Conservation (phyloP, 129 eudicot species). For the Flaveria sonorensis region DNA sequence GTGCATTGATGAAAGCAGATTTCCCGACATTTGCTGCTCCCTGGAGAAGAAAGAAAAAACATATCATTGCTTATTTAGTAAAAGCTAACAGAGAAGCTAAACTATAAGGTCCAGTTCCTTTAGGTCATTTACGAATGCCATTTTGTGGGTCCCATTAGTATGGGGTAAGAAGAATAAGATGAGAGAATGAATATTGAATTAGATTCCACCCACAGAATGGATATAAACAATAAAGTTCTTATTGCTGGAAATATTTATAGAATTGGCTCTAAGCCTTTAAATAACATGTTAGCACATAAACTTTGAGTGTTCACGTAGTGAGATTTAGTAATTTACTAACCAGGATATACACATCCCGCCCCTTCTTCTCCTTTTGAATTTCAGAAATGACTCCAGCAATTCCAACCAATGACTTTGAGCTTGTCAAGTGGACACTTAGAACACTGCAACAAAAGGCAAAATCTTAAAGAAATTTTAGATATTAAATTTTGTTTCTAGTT, state of each 20-base stretch:
- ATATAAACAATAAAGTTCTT: constrained; percentile 13
- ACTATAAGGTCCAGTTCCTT: not conserved
- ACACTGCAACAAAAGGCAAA: constrained; percentile 56
- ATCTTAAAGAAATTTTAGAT: not conserved
- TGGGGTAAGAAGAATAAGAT: not conserved
- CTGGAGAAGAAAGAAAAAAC: constrained; percentile 47
- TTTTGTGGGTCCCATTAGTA: not conserved
- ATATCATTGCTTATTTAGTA: not conserved
- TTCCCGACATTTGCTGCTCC: constrained; percentile 99
- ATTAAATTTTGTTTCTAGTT: not conserved
- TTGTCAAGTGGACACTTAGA: constrained; percentile 82
- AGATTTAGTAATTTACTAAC: constrained; percentile 46
- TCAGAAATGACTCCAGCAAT: constrained; percentile 84
- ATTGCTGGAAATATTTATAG: constrained; percentile 1
- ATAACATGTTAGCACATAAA: not conserved
- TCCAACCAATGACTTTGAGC: constrained; percentile 98
- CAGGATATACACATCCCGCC: constrained; percentile 91
- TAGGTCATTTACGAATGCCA: not conserved
- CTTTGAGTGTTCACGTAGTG: not conserved
- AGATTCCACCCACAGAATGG: not conserved
- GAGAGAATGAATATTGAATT: not conserved
- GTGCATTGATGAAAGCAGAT: constrained; percentile 94
- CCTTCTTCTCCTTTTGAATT: constrained; percentile 96
- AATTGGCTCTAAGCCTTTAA: not conserved
- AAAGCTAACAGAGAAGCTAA: not conserved